Evolutionary conservation across 257 asterid species (phyloP).

Genomic region (Solanum gandarillasii): DNA sequence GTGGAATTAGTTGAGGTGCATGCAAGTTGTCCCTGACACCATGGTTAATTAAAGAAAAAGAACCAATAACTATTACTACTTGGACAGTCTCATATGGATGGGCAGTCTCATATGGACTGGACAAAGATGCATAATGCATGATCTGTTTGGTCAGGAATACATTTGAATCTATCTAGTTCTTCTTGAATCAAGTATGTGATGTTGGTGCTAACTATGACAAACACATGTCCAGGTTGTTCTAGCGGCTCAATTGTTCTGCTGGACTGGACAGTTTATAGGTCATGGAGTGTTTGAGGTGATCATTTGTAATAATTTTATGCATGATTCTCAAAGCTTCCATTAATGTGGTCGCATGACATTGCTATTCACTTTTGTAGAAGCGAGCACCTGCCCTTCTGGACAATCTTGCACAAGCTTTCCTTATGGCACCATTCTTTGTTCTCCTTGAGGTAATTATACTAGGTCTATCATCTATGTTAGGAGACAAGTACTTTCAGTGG

Average conservation of each 20-base stretch:
- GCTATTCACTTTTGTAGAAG: slow-evolving; percentile 33
- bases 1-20: background rate
- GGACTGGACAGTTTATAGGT: slow-evolving; percentile 90
- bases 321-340: background rate
- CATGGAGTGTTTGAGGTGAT: slow-evolving; percentile 92
- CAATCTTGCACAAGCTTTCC: slow-evolving; percentile 89
- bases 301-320: background rate
- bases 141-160: background rate
- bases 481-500: background rate
- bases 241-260: slow-evolving; percentile 80
- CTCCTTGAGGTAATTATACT: slow-evolving; percentile 59
- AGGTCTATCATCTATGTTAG: background rate
- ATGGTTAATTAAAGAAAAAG: background rate
- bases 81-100: background rate
- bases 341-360: background rate
- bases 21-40: background rate
- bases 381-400: slow-evolving; percentile 97
- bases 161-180: background rate
- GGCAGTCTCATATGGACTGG: background rate
- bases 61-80: background rate
- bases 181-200: slow-evolving; percentile 1
- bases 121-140: background rate
- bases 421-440: slow-evolving; percentile 94
- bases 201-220: background rate
- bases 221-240: slow-evolving; percentile 52